Conservation (phyloP, 768 basidiomycete genomes). For the Phaeolepiota aurea region DNA sequence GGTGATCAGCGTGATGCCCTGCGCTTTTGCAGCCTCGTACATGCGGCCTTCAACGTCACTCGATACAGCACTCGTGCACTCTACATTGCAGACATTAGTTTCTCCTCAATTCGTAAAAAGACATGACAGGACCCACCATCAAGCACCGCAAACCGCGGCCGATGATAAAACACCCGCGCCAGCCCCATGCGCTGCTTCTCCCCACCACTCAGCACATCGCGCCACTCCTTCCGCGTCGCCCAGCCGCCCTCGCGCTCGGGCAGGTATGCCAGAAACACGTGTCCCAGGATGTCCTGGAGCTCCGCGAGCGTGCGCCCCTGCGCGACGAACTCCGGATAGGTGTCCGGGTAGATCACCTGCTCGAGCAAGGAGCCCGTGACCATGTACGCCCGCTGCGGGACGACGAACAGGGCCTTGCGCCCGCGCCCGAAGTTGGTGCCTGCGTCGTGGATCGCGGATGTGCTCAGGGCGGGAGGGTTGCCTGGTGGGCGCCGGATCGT, state of each 20-base stretch:
- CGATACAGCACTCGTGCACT: conserved; percentile 93
- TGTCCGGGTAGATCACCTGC: conserved; percentile 91
- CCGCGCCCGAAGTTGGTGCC: conserved; percentile 19
- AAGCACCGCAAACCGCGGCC: conserved; percentile 74
- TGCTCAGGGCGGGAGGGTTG: conserved; percentile 7
- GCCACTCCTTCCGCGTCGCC: conserved; percentile 89
- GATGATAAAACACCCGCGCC: conserved; percentile 88
- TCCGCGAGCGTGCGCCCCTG: conserved; percentile 58
- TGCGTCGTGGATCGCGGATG: conserved; percentile 5
- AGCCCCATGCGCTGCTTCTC: conserved; percentile 97
- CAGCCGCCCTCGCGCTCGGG: conserved; percentile 87
- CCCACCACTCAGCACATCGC: conserved; percentile 91
- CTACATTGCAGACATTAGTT: too few species aligned
- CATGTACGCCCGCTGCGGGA: conserved; percentile 94
- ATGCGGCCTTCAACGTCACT: conserved; percentile 94
- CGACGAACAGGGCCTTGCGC: conserved; percentile 61
- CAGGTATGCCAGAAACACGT: conserved; percentile 79
- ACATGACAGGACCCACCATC: conserved; percentile 66
- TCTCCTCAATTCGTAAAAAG: too few species aligned
- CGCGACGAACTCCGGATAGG: conserved; percentile 62
- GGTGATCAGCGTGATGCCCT: conserved; percentile 89
- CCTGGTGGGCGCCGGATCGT: conserved; percentile 24
- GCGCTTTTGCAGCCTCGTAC: conserved; percentile 87
- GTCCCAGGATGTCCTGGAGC: conserved; percentile 68
- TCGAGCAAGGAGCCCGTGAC: conserved; percentile 80